Percentiles rank a stretch among this genome's conserved stretches.
Evolutionary conservation across 495 filamentous ascomycete species (phyloP).

Genomic region (Xylaria nigripes): DNA sequence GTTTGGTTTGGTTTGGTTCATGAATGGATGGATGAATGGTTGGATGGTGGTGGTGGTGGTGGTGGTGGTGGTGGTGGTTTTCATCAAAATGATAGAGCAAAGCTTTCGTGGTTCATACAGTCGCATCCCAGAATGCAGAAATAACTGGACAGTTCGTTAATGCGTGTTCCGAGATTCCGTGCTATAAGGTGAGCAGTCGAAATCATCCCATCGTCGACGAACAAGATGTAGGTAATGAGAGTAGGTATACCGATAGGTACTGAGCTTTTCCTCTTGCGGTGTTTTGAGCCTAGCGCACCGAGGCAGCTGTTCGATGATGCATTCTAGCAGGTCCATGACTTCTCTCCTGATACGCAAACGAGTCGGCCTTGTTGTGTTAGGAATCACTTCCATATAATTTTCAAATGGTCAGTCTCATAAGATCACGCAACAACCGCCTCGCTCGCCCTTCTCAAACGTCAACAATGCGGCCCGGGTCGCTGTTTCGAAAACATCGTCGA

Average conservation of each 20-base stretch:
- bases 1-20: too few species aligned
- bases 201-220: background rate
- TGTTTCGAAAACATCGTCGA: conserved; percentile 98
- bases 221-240: background rate
- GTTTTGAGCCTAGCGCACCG: background rate
- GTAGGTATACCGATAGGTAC: background rate
- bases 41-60: too few species aligned
- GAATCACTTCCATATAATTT: background rate
- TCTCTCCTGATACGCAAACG: background rate
- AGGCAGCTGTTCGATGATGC: background rate
- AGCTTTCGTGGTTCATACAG: conserved; percentile 2
- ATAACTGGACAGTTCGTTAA: background rate
- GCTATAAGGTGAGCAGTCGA: background rate
- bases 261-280: background rate
- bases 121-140: background rate
- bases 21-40: background rate
- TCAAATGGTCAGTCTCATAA: conserved; percentile 53
- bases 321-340: background rate
- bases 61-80: too few species aligned
- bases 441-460: conserved; percentile 81
- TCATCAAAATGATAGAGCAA: background rate
- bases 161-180: background rate
- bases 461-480: conserved; percentile 91
- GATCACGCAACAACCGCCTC: conserved; percentile 79
- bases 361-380: background rate